Conservation (phyloP, 2,329 filamentous ascomycete species). For the Phaeosphaeriaceae sp. region DNA sequence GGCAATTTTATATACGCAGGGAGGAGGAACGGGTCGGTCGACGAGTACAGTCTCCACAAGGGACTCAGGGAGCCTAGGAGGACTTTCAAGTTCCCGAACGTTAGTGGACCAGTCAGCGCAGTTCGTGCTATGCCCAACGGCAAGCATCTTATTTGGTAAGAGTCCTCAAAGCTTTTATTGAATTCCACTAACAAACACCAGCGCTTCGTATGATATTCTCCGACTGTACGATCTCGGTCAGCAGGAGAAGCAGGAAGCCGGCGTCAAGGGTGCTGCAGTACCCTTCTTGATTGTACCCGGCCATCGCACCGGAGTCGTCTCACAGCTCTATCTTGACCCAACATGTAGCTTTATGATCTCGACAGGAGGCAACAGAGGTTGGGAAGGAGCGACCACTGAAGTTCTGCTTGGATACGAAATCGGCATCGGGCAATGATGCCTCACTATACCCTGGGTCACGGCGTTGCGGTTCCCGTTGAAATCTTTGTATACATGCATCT, state of each 20-base stretch:
- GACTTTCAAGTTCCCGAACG: slow-evolving; percentile 84
- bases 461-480: slow-evolving; percentile 12
- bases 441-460: slow-evolving; percentile 36
- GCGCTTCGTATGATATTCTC: slow-evolving; percentile 91
- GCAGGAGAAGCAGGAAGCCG: slow-evolving; percentile 54
- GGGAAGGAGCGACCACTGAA: slow-evolving; percentile 91
- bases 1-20: slow-evolving; percentile 96
- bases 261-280: slow-evolving; percentile 76
- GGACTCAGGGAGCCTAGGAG: slow-evolving; percentile 76
- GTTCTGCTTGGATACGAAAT: slow-evolving; percentile 96
- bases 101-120: slow-evolving; percentile 88
- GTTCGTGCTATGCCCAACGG: slow-evolving; percentile 92
- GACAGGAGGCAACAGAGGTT: slow-evolving; percentile 88
- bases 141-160: slow-evolving; percentile 84
- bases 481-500: not conserved
- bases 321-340: slow-evolving; percentile 83
- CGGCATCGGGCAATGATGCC: slow-evolving; percentile 49
- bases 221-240: slow-evolving; percentile 87
- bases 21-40: slow-evolving; percentile 87
- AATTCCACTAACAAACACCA: slow-evolving; percentile 43
- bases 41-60: slow-evolving; percentile 90
- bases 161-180: slow-evolving; percentile 9
- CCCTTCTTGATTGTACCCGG: slow-evolving; percentile 97
- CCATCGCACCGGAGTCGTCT: slow-evolving; percentile 86
- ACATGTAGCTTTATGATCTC: slow-evolving; percentile 91